These are phyloP conservation scores for Barnettozyma siamensis DNA, from an alignment of 805 yeast genomes.

Conservation along the genomic window DNA sequence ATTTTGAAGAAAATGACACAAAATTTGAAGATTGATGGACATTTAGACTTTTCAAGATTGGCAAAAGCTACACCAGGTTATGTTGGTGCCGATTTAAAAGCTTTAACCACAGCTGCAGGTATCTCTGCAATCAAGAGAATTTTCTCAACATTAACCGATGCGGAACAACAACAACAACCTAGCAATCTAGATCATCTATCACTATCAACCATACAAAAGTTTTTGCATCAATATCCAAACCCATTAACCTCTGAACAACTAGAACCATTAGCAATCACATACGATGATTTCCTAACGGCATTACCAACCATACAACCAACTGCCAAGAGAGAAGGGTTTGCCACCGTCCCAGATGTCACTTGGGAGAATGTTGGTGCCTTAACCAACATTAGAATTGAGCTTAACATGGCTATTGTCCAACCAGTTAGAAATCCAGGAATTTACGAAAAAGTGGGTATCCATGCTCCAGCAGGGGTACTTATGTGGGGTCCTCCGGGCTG, in stretches of 20 bases:
- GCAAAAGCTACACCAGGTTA: conserved; percentile 96
- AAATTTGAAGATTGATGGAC: conserved; percentile 60
- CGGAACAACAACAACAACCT: conserved; percentile 27
- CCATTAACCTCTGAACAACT: conserved; percentile 75
- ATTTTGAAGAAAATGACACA: conserved; percentile 73
- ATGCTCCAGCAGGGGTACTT: conserved; percentile 94
- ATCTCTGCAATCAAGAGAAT: conserved; percentile 90
- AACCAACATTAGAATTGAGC: conserved; percentile 70
- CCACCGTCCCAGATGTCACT: conserved; percentile 95
- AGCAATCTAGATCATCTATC: conserved; percentile 25
- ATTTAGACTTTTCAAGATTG: conserved; percentile 60
- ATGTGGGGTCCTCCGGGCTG: conserved; percentile 99
- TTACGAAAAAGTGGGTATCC: conserved; percentile 84
- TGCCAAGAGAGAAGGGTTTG: conserved; percentile 96
- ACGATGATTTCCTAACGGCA: conserved; percentile 77
- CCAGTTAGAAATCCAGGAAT: conserved; percentile 92
- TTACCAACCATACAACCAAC: conserved; percentile 94
- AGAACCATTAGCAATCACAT: conserved; percentile 66
- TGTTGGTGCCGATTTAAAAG: conserved; percentile 96
- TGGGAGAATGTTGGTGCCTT: conserved; percentile 96
- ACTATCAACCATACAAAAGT: conserved; percentile 63
- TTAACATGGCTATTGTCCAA: conserved; percentile 96
- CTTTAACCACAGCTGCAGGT: conserved; percentile 93
- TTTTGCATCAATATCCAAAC: conserved; percentile 67
- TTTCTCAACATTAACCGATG: conserved; percentile 44